Percentiles rank a stretch among this genome's conserved stretches.
Evolutionary conservation across 2,329 filamentous ascomycete genomes (phyloP).

Genomic region (Arthrocladium fulminans): DNA sequence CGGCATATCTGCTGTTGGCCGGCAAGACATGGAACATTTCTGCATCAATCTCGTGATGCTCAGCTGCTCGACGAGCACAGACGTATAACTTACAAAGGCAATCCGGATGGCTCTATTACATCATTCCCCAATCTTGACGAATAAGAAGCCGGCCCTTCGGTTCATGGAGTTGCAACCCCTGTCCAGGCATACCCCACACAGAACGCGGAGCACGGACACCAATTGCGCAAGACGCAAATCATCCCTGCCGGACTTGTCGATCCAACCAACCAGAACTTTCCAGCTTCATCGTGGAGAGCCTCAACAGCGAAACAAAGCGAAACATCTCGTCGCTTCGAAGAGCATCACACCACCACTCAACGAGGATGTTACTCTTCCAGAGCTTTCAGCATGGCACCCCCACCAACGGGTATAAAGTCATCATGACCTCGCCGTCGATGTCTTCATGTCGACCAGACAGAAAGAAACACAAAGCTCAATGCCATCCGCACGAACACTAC

Average conservation of each 20-base stretch:
- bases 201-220: neutral
- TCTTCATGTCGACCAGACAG: slow-evolving; percentile 7
- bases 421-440: slow-evolving; percentile 1
- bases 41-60: no score
- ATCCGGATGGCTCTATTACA: no score
- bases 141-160: no score
- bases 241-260: neutral
- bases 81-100: no score
- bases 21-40: no score
- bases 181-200: neutral
- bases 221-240: neutral
- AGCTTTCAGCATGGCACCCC: slow-evolving; percentile 10
- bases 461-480: slow-evolving; percentile 13
- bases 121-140: no score
- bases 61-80: no score
- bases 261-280: neutral
- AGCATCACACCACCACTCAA: neutral
- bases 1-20: no score
- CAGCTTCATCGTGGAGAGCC: neutral
- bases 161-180: no score
- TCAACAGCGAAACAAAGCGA: neutral
- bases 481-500: slow-evolving; percentile 12
- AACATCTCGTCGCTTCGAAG: neutral
- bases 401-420: slow-evolving; percentile 11
- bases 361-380: slow-evolving; percentile 1